phyloP scores from a whole-genome alignment of 2,329 filamentous ascomycete genomes.

The Lasiodiplodia citricola region DNA sequence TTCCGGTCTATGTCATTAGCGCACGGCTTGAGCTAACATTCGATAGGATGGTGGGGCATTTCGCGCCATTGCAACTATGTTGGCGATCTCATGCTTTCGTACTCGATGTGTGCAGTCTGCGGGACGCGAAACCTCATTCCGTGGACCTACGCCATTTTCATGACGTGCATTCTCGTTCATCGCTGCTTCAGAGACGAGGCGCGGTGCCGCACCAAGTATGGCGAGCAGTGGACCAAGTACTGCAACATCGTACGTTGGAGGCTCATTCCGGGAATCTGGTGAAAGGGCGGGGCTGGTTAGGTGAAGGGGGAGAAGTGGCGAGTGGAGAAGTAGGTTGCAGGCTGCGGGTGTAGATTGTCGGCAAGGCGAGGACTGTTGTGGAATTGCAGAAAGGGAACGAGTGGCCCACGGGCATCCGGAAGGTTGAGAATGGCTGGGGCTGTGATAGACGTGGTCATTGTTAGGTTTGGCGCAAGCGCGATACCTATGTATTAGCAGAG shows the following conservation, averaged over 20 bases:
- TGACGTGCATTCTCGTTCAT: conserved; percentile 52
- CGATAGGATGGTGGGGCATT: conserved; percentile 48
- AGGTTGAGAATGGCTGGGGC: not conserved
- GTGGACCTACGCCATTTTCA: conserved; percentile 55
- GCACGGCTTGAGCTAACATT: not conserved
- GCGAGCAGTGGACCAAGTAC: conserved; percentile 52
- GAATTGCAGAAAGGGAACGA: not conserved
- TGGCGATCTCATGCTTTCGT: conserved; percentile 48
- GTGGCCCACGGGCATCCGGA: no score
- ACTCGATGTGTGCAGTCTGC: conserved; percentile 50
- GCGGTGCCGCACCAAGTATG: conserved; percentile 53
- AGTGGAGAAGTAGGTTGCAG: not conserved
- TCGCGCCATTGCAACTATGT: conserved; percentile 51
- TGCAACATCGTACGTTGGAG: conserved; percentile 50
- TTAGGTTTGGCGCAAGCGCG: not conserved
- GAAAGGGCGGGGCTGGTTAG: not conserved
- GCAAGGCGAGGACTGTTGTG: not conserved
- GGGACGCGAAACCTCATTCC: conserved; percentile 47
- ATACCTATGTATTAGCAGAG: not conserved
- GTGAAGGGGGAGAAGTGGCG: no score
- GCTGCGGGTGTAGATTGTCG: not conserved
- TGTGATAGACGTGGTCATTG: not conserved
- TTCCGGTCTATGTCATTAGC: not conserved
- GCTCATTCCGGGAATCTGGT: conserved; percentile 48
- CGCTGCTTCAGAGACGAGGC: conserved; percentile 54